Evolutionary conservation across 805 yeast species (phyloP), one percentile per base, ranked within the genome.

Genomic region (Suhomyces sp.): DNA sequence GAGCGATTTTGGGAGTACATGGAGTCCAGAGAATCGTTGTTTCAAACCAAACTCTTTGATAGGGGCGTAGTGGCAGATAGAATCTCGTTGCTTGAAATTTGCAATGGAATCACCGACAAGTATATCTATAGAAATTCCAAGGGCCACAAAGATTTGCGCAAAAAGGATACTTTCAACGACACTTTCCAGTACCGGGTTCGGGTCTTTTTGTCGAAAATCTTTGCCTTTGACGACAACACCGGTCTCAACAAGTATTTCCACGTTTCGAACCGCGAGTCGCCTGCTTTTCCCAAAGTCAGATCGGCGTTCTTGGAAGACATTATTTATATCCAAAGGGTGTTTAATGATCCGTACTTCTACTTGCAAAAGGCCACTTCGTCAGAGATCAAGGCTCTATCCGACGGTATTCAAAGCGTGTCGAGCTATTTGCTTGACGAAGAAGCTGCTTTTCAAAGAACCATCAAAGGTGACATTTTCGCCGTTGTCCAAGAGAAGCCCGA

Each of bases 161-260:
- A 62, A 31, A 74, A 74, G 52, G 80, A 75, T 55, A 62, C 72
- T 0, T 73, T 71, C 57, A 74, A 70, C 49, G 79, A 75, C 54
- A 46, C 36, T n/a, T 60, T 75, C 31, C 74, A 73, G 40, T 68
- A 63, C 36, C 61, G 78, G 27, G 72, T 75, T 4, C 61, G 76
- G 36, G 48, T 57, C 1, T 74, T 73, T 49, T 60, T 73, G 22
- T 60, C 76, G 17, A 65, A 63, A 31, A 50, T 73, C 13, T 65
- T 76, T 47, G 59, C 66, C 13, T 62, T 74, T 41, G 79, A 75
- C 47, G 80, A 76, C 53, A 74, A 72, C 57, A 76, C 80, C 3
- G 80, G 80, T 1, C 64, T 76, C 50, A 76, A 76, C 57, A 73
- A 73, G 60, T 70, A 70, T 54, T 74, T 73, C 52, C 57, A 64